Base-by-base conservation (phyloP, 495 filamentous ascomycete genomes). In the Talaromyces borbonicus region DNA sequence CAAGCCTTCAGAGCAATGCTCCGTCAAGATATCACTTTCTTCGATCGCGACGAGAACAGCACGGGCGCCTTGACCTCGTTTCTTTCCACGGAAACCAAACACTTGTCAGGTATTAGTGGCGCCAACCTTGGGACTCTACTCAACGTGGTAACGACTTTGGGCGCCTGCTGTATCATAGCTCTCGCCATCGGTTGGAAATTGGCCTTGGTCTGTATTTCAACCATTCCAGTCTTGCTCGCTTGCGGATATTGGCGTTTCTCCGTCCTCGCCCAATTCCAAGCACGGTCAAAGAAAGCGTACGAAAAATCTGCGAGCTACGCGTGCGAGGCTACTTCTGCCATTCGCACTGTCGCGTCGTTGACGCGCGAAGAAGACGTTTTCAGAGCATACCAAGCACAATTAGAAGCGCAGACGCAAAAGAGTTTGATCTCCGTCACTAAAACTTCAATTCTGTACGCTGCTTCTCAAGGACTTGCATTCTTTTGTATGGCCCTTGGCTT, bases 21-120 rank as follows among this genome's bases (percentile, higher is more conserved):
- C n/a, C 83, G 90, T 8, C 90, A 97, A 56, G 89, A 97, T 49
- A 87, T 96, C 47, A 72, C 74, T 11, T 96, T 87, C 62, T 97
- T 95, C 51, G 90, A 93, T 52, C 75, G 62, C 12, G 85, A 90
- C 46, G 78, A 88, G 52, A 94, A 95, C 53, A 84, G 78, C 38
- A 81, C 85, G 11, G 90, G 90, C 48, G 81, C 86, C 8, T 63
- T 97, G 53, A 89, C 84, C 7, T 83, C 83, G 1, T 90, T 95
- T 63, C 71, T 95, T 5, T 86, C 84, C 3, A 88, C 87, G 1
- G 81, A 93, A 61, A 86, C 87, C 1, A 93, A 84, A 11, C 80
- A 92, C 54, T 73, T 96, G 31, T 80, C 85, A 26, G 88, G 85
- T 24, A 78, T 95, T 29, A 85, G 81, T 54, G 87, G 87, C 44